Evolutionary conservation across 768 basidiomycete species (phyloP), one percentile per base, ranked within the genome.

Genomic region (Dacryopinax spathularia): DNA sequence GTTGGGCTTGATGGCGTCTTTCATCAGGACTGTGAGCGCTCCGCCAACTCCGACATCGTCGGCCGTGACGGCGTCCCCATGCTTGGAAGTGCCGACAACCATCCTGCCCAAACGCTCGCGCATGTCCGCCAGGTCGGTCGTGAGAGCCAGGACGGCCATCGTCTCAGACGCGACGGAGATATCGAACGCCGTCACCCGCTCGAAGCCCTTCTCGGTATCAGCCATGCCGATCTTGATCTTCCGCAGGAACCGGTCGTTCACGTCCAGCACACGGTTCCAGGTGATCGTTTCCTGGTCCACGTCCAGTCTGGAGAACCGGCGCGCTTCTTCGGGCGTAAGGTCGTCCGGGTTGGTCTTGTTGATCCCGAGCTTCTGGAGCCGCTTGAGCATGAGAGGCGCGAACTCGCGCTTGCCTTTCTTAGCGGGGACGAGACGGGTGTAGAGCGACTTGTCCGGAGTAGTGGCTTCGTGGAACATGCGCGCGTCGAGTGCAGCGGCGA

Each of bases 1-100:
- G 73, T 97, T 99, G 25, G 95, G 95, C 77, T 98, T 99, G 78
- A 99, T 92, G 16, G 96, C 91, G 70, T 99, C 95, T 78, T 97
- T 97, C 86, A 99, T 88, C 66, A 99, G 81, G 61, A 98, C 94
- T 15, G 95, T 90, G 61, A 99, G 84, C 61, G 95, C 93, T 64
- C 93, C 94, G 66, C 91, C 88, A 68, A 89, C 90, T 68, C 95
- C 95, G 61, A 99, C 82, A 72, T 99, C 95, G 71, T 98, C 95
- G 27, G 92, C 92, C 35, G 95, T 99, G 74, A 99, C 80, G 29
- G 94, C 84, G 2, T 92, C 88, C 22, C 95, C 96, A 22, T 79
- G 81, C 73, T 89, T 94, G 78, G 88, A 89, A 1, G 92, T 90
- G 4, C 90, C 95, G 56, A 99, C 91, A 29, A 99, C 95, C 94